phyloP scores from a whole-genome alignment of 1,284 basidiomycete genomes.

The Cutaneotrichosporon sp. region DNA sequence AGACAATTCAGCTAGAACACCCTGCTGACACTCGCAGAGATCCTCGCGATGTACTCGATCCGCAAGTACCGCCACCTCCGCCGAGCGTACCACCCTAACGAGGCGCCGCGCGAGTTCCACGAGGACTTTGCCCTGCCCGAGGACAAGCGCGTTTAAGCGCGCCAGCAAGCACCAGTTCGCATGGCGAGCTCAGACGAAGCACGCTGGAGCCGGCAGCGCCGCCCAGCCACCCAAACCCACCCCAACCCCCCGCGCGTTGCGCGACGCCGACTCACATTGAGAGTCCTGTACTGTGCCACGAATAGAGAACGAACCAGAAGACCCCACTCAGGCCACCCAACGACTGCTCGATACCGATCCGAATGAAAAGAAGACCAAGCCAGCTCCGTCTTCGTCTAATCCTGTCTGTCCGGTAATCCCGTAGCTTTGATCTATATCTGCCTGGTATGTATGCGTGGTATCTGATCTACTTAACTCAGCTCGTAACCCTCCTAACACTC shows the following conservation, averaged over 20 bases:
- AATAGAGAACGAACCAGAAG: not conserved
- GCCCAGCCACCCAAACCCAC: not conserved
- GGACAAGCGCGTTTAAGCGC: not conserved
- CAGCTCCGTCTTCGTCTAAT: not conserved
- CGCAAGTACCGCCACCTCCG: conserved; percentile 82
- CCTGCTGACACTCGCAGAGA: conserved; percentile 59
- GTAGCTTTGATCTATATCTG: not conserved
- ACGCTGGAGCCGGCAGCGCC: not conserved
- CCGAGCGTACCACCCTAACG: conserved; percentile 62
- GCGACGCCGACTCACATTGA: not conserved
- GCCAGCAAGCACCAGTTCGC: not conserved
- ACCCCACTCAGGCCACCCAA: not conserved
- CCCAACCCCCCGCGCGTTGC: not conserved
- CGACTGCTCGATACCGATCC: not conserved
- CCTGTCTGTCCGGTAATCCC: conserved; percentile 1
- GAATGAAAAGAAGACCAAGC: not conserved
- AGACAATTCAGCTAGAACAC: no score
- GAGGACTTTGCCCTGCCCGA: conserved; percentile 15
- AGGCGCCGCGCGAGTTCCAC: conserved; percentile 27
- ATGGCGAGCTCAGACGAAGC: not conserved
- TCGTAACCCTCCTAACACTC: not conserved
- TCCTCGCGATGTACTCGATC: conserved; percentile 76
- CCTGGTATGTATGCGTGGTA: conserved; percentile 13
- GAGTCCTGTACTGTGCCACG: not conserved
- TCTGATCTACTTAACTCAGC: not conserved